Percentiles rank a stretch among this genome's conserved stretches.
These are phyloP conservation scores for Knufia fluminis DNA, from an alignment of 2,329 filamentous ascomycete genomes.

Conservation along the genomic window DNA sequence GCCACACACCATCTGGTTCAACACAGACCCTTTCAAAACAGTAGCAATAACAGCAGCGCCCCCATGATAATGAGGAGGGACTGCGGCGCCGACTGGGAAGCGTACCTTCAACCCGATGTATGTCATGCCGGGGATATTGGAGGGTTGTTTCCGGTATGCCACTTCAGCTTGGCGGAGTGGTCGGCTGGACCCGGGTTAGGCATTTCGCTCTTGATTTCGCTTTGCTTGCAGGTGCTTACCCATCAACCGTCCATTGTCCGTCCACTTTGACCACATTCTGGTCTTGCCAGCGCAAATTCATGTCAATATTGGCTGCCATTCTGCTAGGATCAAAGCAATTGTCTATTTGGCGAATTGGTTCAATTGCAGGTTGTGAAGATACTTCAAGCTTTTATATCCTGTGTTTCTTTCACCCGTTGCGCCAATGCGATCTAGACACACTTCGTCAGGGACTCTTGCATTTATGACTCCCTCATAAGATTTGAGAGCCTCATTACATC, in stretches of 20 bases:
- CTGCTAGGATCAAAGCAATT: too few species aligned
- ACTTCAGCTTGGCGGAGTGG: conserved; percentile 26
- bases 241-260: conserved; percentile 10
- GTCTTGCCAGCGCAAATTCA: conserved; percentile 12
- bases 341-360: too few species aligned
- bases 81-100: conserved; percentile 32
- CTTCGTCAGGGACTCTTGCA: too few species aligned
- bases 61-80: conserved; percentile 40
- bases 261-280: conserved; percentile 12
- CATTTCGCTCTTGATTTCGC: neutral
- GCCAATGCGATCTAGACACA: too few species aligned
- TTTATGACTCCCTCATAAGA: too few species aligned
- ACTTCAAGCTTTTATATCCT: too few species aligned
- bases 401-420: too few species aligned
- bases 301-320: conserved; percentile 1
- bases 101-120: conserved; percentile 32
- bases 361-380: too few species aligned
- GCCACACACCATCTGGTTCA: conserved; percentile 44
- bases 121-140: conserved; percentile 34
- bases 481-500: too few species aligned
- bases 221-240: conserved; percentile 9
- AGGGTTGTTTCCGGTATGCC: conserved; percentile 29
- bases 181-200: too few species aligned
- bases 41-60: conserved; percentile 35
- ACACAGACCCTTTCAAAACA: conserved; percentile 31